These are phyloP conservation scores for Metschnikowia santaceciliae DNA, from an alignment of 805 yeast species.

Conservation along the genomic window DNA sequence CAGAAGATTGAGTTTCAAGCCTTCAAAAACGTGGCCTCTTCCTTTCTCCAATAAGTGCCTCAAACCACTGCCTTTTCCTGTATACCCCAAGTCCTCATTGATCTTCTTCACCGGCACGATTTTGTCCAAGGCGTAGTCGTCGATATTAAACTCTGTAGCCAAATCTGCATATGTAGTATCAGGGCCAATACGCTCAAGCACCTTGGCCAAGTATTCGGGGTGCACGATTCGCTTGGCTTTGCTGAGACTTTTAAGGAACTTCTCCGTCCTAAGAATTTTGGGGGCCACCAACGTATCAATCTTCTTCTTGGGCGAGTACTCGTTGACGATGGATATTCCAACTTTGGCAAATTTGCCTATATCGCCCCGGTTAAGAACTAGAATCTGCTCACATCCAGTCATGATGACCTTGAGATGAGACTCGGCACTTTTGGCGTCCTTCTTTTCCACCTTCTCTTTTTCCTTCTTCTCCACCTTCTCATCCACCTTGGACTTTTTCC, in stretches of 20 bases:
- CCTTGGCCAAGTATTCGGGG: constrained; percentile 40
- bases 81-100: constrained; percentile 26
- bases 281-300: constrained; percentile 69
- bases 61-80: constrained; percentile 13
- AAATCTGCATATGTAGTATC: constrained; percentile 22
- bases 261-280: constrained; percentile 77
- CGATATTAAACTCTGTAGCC: constrained; percentile 21
- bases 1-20: constrained; percentile 51
- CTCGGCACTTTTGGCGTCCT: constrained; percentile 8
- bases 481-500: not conserved
- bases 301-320: constrained; percentile 33
- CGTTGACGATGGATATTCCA: constrained; percentile 55
- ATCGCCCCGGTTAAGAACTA: constrained; percentile 41
- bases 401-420: constrained; percentile 46
- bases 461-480: not conserved
- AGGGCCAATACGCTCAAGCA: constrained; percentile 31
- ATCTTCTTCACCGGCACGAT: constrained; percentile 27
- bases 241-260: constrained; percentile 70
- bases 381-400: constrained; percentile 60
- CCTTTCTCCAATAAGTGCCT: constrained; percentile 8
- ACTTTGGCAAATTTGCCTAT: constrained; percentile 38
- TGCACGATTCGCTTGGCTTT: constrained; percentile 50
- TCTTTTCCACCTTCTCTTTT: not conserved
- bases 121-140: constrained; percentile 35
- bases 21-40: constrained; percentile 38